Base-by-base conservation (phyloP, 1,284 basidiomycete species). In the Moniliella sp. region DNA sequence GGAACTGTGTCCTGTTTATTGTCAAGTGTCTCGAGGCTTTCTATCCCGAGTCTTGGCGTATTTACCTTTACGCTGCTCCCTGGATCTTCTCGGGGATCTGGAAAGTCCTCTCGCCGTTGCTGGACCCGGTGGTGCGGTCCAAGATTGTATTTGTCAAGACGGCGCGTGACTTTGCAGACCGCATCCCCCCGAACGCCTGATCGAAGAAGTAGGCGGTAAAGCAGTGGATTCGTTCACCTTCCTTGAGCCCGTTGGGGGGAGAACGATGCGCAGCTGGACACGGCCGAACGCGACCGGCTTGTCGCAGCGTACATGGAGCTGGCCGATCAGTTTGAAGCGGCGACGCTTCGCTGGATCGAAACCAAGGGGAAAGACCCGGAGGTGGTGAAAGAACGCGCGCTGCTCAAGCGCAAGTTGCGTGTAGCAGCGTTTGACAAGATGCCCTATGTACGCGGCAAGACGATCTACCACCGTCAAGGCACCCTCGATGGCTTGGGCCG, bases 31-130 rank as follows among this genome's bases (percentile, higher is more conserved):
- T 60, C 26, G 55, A 62, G 34, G 52, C 54, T 2, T 61, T 61
- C 44, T 62, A 59, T 36, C 61, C 61, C 3, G 61, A 62, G 34
- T 58, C 57, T 9, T 50, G 62, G 13, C 50, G 45, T 15, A 52
- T 45, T 23, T 52, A 57, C 33, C 50, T 62, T 27, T 50, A 62
- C 47, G 52, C 56, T n/a, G 59, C 62, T 1, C 62, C 61, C 1
- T 62, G 61, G 62, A 57, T 63, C 30, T 62, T 63, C 41, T 53
- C 50, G 18, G 61, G 60, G 14, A 49, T 57, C 40, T 57, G 50
- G 54, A 55, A 52, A 37, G 21, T 44, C 18, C 37, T 52, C 9
- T 14, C 27, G 1, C 32, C 42, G 8, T 32, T 51, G n/a, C 44
- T 57, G 9, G 53, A 57, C 32, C 53, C 52, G 2, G 46, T 50